These are phyloP conservation scores for Nyctanthes arbortristis DNA, from an alignment of 257 asterid genomes.

Conservation along the genomic window DNA sequence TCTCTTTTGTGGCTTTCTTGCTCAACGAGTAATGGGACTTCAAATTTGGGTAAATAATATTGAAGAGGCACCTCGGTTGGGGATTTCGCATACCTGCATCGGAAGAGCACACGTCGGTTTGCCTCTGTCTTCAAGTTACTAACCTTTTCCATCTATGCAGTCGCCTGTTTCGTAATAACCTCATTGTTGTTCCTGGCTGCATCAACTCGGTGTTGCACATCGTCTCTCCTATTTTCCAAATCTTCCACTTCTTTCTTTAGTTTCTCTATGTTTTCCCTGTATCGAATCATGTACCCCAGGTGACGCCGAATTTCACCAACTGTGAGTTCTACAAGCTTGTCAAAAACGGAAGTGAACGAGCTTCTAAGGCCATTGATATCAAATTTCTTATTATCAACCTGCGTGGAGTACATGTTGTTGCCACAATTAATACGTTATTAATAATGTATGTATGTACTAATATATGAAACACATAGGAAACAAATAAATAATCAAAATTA, in stretches of 20 bases:
- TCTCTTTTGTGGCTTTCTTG: not conserved
- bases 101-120: not conserved
- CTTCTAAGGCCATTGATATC: too few species aligned
- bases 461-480: too few species aligned
- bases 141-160: not conserved
- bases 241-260: not conserved
- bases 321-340: not conserved
- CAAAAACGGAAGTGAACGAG: not conserved
- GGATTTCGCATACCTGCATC: not conserved
- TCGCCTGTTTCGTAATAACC: not conserved
- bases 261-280: not conserved
- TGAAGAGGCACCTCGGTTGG: not conserved
- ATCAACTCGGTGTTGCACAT: not conserved
- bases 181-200: slow-evolving; percentile 8
- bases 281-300: not conserved
- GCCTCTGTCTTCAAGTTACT: not conserved
- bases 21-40: not conserved
- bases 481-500: too few species aligned
- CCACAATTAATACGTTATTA: too few species aligned
- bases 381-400: too few species aligned
- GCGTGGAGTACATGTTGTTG: too few species aligned
- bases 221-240: not conserved
- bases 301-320: not conserved
- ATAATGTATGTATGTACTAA: too few species aligned
- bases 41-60: not conserved